Conservation (phyloP, 164 flowering plant species). For the Nymphaea thermarum region DNA sequence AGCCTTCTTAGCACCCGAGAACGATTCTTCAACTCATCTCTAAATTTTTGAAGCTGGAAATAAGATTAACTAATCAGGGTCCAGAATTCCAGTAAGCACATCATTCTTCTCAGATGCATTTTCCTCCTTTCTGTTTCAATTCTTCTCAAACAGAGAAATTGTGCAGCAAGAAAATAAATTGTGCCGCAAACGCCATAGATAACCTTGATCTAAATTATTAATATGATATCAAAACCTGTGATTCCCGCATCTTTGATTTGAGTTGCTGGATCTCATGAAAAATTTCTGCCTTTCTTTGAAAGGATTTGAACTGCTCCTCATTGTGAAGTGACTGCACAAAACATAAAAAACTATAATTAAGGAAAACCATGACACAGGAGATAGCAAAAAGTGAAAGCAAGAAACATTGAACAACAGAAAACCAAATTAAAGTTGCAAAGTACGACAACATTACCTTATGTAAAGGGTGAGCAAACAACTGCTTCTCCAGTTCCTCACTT, state of each 20-base stretch:
- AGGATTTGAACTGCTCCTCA: conserved; percentile 52
- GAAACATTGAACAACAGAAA: neutral
- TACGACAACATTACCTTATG: conserved; percentile 45
- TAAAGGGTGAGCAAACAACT: conserved; percentile 63
- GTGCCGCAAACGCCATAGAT: no score
- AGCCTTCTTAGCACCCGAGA: conserved; percentile 89
- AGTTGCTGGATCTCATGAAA: conserved; percentile 95
- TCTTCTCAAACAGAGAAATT: no score
- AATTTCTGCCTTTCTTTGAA: conserved; percentile 88
- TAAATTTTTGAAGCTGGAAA: conserved; percentile 91
- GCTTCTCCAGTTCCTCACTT: conserved; percentile 76
- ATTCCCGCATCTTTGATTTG: conserved; percentile 89
- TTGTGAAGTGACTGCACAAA: conserved; percentile 52
- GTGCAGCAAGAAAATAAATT: no score
- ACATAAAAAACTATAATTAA: neutral
- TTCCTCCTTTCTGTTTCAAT: no score
- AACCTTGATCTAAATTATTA: no score
- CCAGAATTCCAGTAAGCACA: no score
- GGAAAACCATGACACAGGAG: neutral
- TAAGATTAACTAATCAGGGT: no score
- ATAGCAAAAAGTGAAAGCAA: neutral
- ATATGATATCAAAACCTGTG: conserved; percentile 47
- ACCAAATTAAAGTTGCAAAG: neutral
- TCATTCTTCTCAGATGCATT: no score
- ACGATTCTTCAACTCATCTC: conserved; percentile 90